Evolutionary conservation across 257 asterid genomes (phyloP).

Genomic region (Mentha longifolia): DNA sequence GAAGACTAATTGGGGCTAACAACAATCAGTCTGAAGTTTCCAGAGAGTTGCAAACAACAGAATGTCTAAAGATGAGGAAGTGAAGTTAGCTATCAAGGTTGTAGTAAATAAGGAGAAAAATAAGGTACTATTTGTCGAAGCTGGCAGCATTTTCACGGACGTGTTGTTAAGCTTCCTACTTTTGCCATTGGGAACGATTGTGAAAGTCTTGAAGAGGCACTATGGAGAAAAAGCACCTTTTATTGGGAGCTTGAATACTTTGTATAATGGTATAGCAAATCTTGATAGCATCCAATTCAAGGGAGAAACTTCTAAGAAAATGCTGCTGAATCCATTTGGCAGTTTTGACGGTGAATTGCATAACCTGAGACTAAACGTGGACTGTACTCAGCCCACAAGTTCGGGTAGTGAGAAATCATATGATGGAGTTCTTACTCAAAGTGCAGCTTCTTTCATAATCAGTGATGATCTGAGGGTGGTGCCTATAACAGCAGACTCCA

Average conservation of each 20-base stretch:
- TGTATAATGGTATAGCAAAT: background rate
- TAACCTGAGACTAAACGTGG: background rate
- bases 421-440: constrained; percentile 21
- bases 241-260: background rate
- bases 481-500: constrained; percentile 18
- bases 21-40: background rate
- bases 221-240: background rate
- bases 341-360: background rate
- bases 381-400: background rate
- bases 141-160: constrained; percentile 7
- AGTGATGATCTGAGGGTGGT: constrained; percentile 28
- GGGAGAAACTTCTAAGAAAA: background rate
- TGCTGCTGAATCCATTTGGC: background rate
- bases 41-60: too few relatives aligned
- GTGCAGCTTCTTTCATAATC: constrained; percentile 12
- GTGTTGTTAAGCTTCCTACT: constrained; percentile 25
- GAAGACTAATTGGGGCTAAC: constrained; percentile 10
- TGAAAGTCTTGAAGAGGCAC: background rate
- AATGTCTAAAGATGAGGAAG: background rate
- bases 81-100: constrained; percentile 7
- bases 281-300: background rate
- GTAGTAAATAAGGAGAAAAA: constrained; percentile 26
- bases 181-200: constrained; percentile 20
- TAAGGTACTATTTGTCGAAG: constrained; percentile 27
- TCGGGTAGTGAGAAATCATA: background rate